Conservation (phyloP, 192 early-diverging fungal species). For the Rhizophagus prolifer region DNA sequence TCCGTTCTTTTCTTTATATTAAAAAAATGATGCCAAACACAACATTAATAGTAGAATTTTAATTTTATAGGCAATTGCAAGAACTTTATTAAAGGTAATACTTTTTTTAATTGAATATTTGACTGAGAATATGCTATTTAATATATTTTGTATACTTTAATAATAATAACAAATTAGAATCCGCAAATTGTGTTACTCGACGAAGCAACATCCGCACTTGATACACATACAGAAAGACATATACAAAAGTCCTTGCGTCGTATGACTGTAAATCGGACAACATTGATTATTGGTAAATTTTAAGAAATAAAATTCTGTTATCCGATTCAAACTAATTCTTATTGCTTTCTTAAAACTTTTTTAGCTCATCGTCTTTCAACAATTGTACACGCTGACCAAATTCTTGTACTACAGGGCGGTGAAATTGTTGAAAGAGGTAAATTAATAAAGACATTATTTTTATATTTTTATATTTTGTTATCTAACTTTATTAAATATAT, state of each 20-base stretch:
- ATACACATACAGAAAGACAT: slow-evolving; percentile 40
- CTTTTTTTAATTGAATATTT: background rate
- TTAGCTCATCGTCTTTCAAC: slow-evolving; percentile 79
- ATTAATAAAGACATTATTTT: background rate
- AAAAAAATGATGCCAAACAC: background rate
- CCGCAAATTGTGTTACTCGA: slow-evolving; percentile 60
- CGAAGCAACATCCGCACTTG: slow-evolving; percentile 60
- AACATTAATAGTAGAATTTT: background rate
- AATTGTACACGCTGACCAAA: slow-evolving; percentile 72
- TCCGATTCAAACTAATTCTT: slow-evolving; percentile 52
- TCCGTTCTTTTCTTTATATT: slow-evolving; percentile 13
- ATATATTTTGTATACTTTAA: background rate
- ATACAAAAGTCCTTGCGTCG: slow-evolving; percentile 78
- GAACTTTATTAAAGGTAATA: slow-evolving; percentile 79
- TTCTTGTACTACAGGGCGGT: slow-evolving; percentile 76
- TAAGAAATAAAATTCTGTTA: background rate
- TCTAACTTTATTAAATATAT: background rate
- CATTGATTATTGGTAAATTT: slow-evolving; percentile 71
- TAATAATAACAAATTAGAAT: slow-evolving; percentile 32
- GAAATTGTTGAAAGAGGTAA: slow-evolving; percentile 69
- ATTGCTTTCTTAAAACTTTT: slow-evolving; percentile 41
- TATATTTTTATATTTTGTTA: slow-evolving; percentile 16
- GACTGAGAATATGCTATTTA: background rate
- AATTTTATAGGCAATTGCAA: slow-evolving; percentile 64
- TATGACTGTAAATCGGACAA: slow-evolving; percentile 67